Evolutionary conservation across 179 eudicot species (phyloP).

Genomic region (Pouteria campechiana): DNA sequence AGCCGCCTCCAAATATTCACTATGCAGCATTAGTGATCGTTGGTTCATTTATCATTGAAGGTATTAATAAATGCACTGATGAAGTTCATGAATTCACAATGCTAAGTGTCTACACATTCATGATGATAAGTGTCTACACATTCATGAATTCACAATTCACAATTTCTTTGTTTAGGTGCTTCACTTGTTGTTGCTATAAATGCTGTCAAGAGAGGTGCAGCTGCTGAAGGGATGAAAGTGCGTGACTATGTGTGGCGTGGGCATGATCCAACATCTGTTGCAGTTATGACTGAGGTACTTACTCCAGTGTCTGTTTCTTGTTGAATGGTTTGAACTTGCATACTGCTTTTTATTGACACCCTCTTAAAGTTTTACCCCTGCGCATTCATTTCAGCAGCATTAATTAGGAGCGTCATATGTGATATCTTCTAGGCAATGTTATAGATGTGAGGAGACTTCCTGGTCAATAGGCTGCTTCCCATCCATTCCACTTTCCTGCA

Average conservation of each 20-base stretch:
- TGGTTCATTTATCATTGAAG: conserved; percentile 93
- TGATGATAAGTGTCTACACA: not conserved
- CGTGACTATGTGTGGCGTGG: conserved; percentile 98
- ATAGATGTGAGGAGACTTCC: not conserved
- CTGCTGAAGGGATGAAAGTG: conserved; percentile 94
- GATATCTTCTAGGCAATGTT: no score
- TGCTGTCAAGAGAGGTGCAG: conserved; percentile 98
- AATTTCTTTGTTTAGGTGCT: conserved; percentile 46
- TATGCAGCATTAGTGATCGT: conserved; percentile 93
- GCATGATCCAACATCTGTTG: conserved; percentile 98
- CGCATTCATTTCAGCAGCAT: no score
- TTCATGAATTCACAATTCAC: not conserved
- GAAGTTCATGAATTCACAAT: no score
- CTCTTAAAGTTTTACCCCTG: no score
- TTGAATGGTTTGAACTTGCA: no score
- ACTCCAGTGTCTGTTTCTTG: no score
- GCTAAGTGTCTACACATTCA: not conserved
- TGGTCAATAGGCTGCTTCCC: no score
- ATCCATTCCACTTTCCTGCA: no score
- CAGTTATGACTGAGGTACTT: conserved; percentile 99
- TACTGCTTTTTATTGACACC: no score
- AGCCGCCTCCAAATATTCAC: conserved; percentile 75
- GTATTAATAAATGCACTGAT: conserved; percentile 17
- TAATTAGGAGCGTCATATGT: no score
- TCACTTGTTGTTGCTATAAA: conserved; percentile 87